Evolutionary conservation across 176 grass and related monocot genomes (phyloP), one percentile per base, ranked within the genome.

Genomic region (Phoenix dactylifera): DNA sequence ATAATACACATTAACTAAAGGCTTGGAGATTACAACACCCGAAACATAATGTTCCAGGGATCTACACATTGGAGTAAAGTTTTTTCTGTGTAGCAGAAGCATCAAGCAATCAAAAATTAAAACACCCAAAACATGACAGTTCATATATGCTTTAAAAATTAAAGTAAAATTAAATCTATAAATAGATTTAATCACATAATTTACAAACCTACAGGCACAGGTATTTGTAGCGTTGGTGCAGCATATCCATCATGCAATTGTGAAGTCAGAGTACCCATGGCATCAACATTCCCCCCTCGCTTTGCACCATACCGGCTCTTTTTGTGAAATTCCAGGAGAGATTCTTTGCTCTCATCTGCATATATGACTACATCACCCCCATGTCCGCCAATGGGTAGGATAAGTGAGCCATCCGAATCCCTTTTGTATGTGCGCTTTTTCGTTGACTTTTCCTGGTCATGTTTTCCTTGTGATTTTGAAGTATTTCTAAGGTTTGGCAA

Each of bases 131-230:
- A 12, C 10, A 44, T 44, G 35, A 44, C 7, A 44, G 35, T 12
- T 44, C 35, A 12, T 44, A 44, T 44, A 44, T 44, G 35, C 9
- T 44, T 44, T 44, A 12, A 12, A 14, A 44, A 2, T 44, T 44
- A 44, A 44, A 44, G 10, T 12, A 44, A 44, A 44, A 44, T 44
- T 12, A 44, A 44, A 44, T 12, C 10, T 44, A 44, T 44, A 44
- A 14, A 44, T 44, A 44, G 10, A 44, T 44, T 44, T 14, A 44
- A 12, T 12, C 35, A 10, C 35, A 44, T 44, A 71, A 56, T 24
- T 53, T 67, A 83, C 80, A 80, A 80, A 96, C 87, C 92, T 90
- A 85, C 75, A 90, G 92, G 87, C 35, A 90, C 92, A 59, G 86
- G 81, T 82, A 97, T 80, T 69, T 83, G 80, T 69, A 96, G 77